A percentile compares a stretch with the other conserved stretches of the same genome.
Conservation (phyloP, 1,284 basidiomycete species). For the Boletus smithii region DNA sequence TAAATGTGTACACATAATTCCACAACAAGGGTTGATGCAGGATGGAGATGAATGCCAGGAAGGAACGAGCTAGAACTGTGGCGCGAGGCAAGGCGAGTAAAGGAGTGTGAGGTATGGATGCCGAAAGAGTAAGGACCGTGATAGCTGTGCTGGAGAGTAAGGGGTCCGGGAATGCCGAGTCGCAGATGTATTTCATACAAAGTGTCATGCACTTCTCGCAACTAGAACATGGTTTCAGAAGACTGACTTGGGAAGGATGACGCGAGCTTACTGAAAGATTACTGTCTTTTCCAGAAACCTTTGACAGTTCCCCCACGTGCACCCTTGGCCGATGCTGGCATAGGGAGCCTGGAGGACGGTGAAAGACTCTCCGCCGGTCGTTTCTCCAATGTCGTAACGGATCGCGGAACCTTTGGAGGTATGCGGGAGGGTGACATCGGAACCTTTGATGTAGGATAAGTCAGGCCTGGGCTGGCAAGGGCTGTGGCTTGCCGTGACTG, state of each 20-base stretch:
- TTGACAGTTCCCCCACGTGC: slow-evolving; percentile 28
- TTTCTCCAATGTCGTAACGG: slow-evolving; percentile 7
- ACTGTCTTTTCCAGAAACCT: slow-evolving; percentile 34
- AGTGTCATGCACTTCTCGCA: slow-evolving; percentile 3
- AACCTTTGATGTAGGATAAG: slow-evolving; percentile 21
- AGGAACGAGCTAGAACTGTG: too few species aligned
- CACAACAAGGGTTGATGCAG: slow-evolving; percentile 30
- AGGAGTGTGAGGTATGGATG: slow-evolving; percentile 8
- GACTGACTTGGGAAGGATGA: not conserved
- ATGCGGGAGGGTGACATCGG: slow-evolving; percentile 18
- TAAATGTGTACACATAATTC: slow-evolving; percentile 35
- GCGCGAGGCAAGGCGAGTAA: slow-evolving; percentile 12
- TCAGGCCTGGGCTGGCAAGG: not conserved
- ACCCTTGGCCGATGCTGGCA: slow-evolving; percentile 24
- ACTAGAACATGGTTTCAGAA: slow-evolving; percentile 9
- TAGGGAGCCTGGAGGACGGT: slow-evolving; percentile 23
- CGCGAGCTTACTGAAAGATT: slow-evolving; percentile 7
- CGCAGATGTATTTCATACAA: slow-evolving; percentile 5
- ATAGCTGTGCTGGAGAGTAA: not conserved
- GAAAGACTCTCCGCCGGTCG: not conserved
- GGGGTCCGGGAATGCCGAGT: not conserved
- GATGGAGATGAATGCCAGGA: slow-evolving; percentile 13
- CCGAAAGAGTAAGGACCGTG: slow-evolving; percentile 23
- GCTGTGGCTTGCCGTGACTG: slow-evolving; percentile 20
- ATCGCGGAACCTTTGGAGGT: slow-evolving; percentile 14